Evolutionary conservation across 805 yeast species (phyloP).

Genomic region (Wickerhamiella domercqiae): DNA sequence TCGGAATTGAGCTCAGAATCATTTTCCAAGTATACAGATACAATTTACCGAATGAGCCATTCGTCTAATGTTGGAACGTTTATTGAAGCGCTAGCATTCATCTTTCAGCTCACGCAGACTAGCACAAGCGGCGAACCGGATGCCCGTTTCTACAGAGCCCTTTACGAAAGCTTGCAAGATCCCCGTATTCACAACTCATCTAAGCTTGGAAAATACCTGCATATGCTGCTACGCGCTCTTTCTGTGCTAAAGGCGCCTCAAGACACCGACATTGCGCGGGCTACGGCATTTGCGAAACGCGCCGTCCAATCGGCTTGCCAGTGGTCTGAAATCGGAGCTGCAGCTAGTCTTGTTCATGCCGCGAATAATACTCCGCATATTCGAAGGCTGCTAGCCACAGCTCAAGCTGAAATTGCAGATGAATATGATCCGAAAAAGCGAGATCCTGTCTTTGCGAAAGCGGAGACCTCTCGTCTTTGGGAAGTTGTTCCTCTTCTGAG

Average conservation of each 20-base stretch:
- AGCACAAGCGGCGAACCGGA: conserved; percentile 25
- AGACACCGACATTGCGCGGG: conserved; percentile 47
- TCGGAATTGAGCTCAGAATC: conserved; percentile 56
- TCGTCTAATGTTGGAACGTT: conserved; percentile 88
- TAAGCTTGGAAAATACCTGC: conserved; percentile 83
- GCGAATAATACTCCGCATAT: conserved; percentile 47
- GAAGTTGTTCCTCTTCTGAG: conserved; percentile 57
- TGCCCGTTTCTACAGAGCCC: conserved; percentile 63
- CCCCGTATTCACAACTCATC: conserved; percentile 72
- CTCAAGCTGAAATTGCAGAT: conserved; percentile 5
- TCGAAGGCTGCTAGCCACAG: conserved; percentile 42
- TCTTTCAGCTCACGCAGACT: conserved; percentile 59
- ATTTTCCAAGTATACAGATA: conserved; percentile 56
- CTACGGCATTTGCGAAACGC: conserved; percentile 81
- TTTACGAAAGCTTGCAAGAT: conserved; percentile 81
- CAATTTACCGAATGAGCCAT: conserved; percentile 80
- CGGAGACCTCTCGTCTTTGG: conserved; percentile 72
- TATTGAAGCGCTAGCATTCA: conserved; percentile 76
- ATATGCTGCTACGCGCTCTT: conserved; percentile 69
- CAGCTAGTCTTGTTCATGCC: conserved; percentile 15
- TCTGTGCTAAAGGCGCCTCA: conserved; percentile 27
- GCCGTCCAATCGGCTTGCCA: conserved; percentile 68
- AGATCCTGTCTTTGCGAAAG: conserved; percentile 87
- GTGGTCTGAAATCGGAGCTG: conserved; percentile 78
- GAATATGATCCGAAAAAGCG: conserved; percentile 72